These are phyloP conservation scores for Porphyrellus cyaneotinctus DNA, from an alignment of 768 basidiomycete species.

Conservation along the genomic window DNA sequence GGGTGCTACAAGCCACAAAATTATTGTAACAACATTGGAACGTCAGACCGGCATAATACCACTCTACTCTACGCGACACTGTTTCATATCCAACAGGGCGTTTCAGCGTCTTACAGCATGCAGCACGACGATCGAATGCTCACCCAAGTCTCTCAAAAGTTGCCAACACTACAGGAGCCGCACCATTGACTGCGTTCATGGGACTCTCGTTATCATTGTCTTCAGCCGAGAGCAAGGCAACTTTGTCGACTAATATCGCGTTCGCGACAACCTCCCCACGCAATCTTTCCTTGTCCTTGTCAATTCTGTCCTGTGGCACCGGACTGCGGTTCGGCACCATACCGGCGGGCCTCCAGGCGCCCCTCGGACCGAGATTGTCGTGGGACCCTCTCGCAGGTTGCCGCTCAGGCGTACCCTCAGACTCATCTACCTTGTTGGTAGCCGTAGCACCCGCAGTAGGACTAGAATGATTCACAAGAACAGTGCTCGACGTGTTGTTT, in stretches of 20 bases:
- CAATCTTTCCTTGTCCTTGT: constrained; percentile 34
- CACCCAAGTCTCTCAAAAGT: constrained; percentile 28
- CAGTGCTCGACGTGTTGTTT: constrained; percentile 32
- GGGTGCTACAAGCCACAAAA: constrained; percentile 25
- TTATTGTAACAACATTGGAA: constrained; percentile 20
- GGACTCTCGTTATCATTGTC: constrained; percentile 15
- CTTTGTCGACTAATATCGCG: constrained; percentile 36
- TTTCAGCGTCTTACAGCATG: constrained; percentile 1
- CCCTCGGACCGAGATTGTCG: constrained; percentile 38
- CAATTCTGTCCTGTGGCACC: constrained; percentile 21
- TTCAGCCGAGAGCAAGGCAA: constrained; percentile 36
- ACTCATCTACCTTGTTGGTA: constrained; percentile 39
- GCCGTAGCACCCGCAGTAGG: constrained; percentile 6
- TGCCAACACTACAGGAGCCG: constrained; percentile 19
- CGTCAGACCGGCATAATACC: constrained; percentile 26
- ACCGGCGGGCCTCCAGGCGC: constrained; percentile 21
- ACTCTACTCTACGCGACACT: constrained; percentile 12
- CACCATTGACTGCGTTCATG: constrained; percentile 14
- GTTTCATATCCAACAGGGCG: neutral
- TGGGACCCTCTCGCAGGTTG: constrained; percentile 42
- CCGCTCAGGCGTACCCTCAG: constrained; percentile 45
- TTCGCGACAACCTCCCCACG: constrained; percentile 34
- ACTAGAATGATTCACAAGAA: constrained; percentile 37
- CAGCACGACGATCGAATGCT: neutral
- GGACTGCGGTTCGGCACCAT: constrained; percentile 12